These are phyloP conservation scores for Baudoinia panamericana DNA, from an alignment of 495 filamentous ascomycete species.

Conservation along the genomic window DNA sequence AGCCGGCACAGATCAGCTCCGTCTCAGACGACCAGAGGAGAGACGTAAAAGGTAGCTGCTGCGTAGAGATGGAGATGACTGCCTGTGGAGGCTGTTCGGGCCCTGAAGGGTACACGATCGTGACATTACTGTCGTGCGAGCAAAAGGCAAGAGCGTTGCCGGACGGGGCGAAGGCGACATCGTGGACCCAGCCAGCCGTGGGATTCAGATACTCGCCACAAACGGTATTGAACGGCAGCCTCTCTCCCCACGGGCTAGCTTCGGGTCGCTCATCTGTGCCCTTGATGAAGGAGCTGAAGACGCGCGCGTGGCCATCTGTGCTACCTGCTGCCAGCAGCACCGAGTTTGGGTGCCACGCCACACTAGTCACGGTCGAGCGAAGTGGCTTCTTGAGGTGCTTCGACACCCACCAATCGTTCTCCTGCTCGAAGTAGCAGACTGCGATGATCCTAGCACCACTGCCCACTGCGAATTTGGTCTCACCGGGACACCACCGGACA, in stretches of 20 bases:
- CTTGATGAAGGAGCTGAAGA: slow-evolving; percentile 93
- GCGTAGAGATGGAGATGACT: slow-evolving; percentile 75
- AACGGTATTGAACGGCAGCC: slow-evolving; percentile 91
- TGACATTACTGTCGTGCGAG: slow-evolving; percentile 89
- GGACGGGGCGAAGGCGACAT: slow-evolving; percentile 77
- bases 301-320: slow-evolving; percentile 92
- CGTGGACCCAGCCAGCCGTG: slow-evolving; percentile 92
- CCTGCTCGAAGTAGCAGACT: slow-evolving; percentile 97
- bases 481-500: slow-evolving; percentile 92
- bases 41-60: slow-evolving; percentile 79
- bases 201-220: slow-evolving; percentile 93
- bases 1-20: slow-evolving; percentile 90
- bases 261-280: slow-evolving; percentile 79
- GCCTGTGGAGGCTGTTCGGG: slow-evolving; percentile 84
- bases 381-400: slow-evolving; percentile 99
- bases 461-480: slow-evolving; percentile 93
- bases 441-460: slow-evolving; percentile 91
- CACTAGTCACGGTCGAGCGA: slow-evolving; percentile 82
- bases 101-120: slow-evolving; percentile 85
- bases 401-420: slow-evolving; percentile 99
- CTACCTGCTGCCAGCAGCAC: slow-evolving; percentile 88
- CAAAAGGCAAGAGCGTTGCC: slow-evolving; percentile 84
- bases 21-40: slow-evolving; percentile 84
- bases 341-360: slow-evolving; percentile 94
- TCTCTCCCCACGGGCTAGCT: slow-evolving; percentile 83